A percentile compares a stretch with the other conserved stretches of the same genome.
Conservation (phyloP, 1,139 yeast genomes). For the Scheffersomyces insectosa region DNA sequence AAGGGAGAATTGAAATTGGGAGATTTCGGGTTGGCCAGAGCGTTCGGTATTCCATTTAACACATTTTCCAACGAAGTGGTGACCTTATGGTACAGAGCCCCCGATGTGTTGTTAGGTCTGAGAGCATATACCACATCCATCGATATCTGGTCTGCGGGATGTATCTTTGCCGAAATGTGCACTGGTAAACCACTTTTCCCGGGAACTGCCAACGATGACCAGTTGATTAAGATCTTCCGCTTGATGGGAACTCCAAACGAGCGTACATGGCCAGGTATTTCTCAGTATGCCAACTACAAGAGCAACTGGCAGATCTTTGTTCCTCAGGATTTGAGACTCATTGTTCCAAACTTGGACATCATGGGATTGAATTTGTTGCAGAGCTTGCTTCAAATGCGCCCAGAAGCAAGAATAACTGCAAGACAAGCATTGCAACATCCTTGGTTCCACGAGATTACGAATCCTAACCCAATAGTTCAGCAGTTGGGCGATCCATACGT, state of each 20-base stretch:
- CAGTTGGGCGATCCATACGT: conserved; percentile 42
- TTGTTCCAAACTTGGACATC: conserved; percentile 78
- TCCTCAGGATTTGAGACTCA: conserved; percentile 78
- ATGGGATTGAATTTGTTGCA: conserved; percentile 78
- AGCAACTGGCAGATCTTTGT: conserved; percentile 75
- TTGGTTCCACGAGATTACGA: conserved; percentile 83
- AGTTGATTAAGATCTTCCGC: conserved; percentile 81
- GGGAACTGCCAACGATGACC: conserved; percentile 95
- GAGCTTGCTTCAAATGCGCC: conserved; percentile 83
- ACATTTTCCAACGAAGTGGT: conserved; percentile 97
- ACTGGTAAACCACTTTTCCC: conserved; percentile 98
- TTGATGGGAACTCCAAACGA: conserved; percentile 97
- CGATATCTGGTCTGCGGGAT: conserved; percentile 99
- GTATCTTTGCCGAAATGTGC: conserved; percentile 97
- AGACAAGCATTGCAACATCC: conserved; percentile 92
- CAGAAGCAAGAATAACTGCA: conserved; percentile 88
- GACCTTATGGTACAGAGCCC: conserved; percentile 97
- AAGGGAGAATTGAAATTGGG: conserved; percentile 93
- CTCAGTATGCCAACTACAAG: conserved; percentile 82
- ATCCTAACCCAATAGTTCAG: conserved; percentile 39
- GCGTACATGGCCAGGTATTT: conserved; percentile 93
- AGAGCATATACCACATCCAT: conserved; percentile 94
- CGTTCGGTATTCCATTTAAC: conserved; percentile 97
- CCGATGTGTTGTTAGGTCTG: conserved; percentile 93
- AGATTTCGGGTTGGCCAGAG: conserved; percentile 97